These are phyloP conservation scores for Sclerotinia subarctica DNA, from an alignment of 2,329 filamentous ascomycete species.

Conservation along the genomic window DNA sequence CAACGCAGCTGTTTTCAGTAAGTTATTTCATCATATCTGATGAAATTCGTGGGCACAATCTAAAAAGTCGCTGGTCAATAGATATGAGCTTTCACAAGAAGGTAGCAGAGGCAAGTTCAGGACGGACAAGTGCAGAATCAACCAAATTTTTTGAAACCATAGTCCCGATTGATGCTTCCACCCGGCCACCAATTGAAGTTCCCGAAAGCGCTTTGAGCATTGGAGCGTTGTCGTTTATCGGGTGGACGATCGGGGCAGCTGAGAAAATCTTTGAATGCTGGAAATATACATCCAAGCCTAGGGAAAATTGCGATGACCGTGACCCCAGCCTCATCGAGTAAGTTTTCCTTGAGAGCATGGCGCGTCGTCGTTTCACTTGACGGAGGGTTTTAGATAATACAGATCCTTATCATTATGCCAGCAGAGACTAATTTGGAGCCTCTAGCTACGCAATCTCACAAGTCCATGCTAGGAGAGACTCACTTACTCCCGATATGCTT, in stretches of 20 bases:
- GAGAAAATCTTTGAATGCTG: neutral
- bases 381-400: neutral
- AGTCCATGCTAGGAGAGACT: neutral
- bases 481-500: neutral
- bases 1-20: neutral
- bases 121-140: neutral
- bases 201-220: neutral
- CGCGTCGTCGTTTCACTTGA: neutral
- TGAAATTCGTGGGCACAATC: too few species aligned
- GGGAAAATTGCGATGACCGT: neutral
- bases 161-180: conserved; percentile 3
- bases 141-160: neutral
- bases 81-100: neutral
- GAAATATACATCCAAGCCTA: neutral
- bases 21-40: neutral
- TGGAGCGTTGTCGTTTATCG: neutral
- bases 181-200: neutral
- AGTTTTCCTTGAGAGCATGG: neutral
- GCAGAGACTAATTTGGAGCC: neutral
- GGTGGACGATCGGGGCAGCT: neutral
- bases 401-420: neutral
- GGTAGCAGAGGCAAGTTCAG: neutral
- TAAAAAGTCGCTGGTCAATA: neutral
- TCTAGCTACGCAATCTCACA: neutral
- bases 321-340: conserved; percentile 4